These are phyloP conservation scores for Tetrahymena borealis DNA, from an alignment of 73 alveolate species.

Conservation along the genomic window DNA sequence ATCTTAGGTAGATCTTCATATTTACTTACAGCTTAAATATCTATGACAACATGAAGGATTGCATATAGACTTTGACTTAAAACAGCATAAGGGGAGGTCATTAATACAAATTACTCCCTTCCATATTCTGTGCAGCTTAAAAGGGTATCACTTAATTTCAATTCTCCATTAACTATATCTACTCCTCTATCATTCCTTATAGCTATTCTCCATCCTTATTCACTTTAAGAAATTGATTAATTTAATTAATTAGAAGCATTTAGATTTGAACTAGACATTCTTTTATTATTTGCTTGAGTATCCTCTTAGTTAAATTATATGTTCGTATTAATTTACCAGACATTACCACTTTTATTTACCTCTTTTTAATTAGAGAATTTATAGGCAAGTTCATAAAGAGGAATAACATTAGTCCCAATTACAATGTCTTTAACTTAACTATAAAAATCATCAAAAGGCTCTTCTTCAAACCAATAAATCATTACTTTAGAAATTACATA, in stretches of 20 bases:
- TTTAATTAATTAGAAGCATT: not conserved
- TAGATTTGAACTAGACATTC: no score
- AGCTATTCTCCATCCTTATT: not conserved
- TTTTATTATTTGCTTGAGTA: no score
- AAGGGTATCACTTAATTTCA: not conserved
- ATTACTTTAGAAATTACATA: not conserved
- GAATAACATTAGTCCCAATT: not conserved
- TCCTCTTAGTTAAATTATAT: not conserved
- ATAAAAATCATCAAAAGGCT: not conserved
- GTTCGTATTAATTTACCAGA: not conserved
- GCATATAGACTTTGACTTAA: not conserved
- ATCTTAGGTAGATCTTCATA: not conserved
- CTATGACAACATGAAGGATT: not conserved
- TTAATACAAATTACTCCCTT: not conserved
- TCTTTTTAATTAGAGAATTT: not conserved
- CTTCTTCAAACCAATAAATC: not conserved
- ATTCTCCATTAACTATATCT: not conserved
- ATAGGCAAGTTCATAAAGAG: not conserved
- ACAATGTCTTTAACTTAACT: not conserved
- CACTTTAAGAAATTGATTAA: not conserved
- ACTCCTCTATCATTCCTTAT: not conserved
- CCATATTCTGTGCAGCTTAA: not conserved
- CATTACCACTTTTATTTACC: not conserved
- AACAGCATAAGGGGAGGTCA: not conserved
- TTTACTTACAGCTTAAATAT: not conserved